Evolutionary conservation across 116 monocot species (phyloP).

Genomic region (Cymodocea nodosa): DNA sequence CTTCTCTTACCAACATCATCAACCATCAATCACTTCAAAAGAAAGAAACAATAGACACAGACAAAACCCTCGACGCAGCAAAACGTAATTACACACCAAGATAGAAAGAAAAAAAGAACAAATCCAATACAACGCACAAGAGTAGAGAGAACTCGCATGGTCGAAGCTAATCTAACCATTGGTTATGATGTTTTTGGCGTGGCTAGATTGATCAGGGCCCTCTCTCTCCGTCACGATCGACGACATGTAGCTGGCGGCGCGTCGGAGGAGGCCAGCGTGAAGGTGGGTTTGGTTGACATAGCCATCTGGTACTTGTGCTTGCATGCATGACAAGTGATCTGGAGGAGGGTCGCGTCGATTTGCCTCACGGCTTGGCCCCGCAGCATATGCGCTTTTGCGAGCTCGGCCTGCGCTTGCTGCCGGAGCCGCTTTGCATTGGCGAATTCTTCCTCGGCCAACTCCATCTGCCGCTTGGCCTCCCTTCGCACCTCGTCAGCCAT

Average conservation of each 20-base stretch:
- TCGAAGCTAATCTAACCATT: not conserved
- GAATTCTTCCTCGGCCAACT: conserved; percentile 65
- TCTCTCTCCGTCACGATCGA: conserved; percentile 38
- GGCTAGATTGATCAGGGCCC: conserved; percentile 7
- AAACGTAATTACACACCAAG: too few relatives aligned
- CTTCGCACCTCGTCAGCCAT: conserved; percentile 30
- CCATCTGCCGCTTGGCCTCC: conserved; percentile 44
- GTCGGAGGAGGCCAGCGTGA: not conserved
- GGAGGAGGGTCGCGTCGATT: conserved; percentile 36
- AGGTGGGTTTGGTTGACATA: not conserved
- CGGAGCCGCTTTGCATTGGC: conserved; percentile 48
- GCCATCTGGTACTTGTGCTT: conserved; percentile 21
- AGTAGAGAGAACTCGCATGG: not conserved
- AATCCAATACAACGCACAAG: too few relatives aligned
- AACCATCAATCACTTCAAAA: too few relatives aligned
- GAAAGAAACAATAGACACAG: too few relatives aligned
- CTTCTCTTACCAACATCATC: too few relatives aligned
- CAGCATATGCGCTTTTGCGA: conserved; percentile 45
- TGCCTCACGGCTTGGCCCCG: conserved; percentile 47
- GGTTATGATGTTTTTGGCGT: not conserved
- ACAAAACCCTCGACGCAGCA: too few relatives aligned
- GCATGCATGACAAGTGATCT: conserved; percentile 77
- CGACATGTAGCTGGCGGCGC: conserved; percentile 29
- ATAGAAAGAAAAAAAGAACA: too few relatives aligned
- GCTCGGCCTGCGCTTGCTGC: conserved; percentile 61